A percentile compares a stretch with the other conserved stretches of the same genome.
phyloP scores from a whole-genome alignment of 306 rosid species.

The Dryas drummondii region DNA sequence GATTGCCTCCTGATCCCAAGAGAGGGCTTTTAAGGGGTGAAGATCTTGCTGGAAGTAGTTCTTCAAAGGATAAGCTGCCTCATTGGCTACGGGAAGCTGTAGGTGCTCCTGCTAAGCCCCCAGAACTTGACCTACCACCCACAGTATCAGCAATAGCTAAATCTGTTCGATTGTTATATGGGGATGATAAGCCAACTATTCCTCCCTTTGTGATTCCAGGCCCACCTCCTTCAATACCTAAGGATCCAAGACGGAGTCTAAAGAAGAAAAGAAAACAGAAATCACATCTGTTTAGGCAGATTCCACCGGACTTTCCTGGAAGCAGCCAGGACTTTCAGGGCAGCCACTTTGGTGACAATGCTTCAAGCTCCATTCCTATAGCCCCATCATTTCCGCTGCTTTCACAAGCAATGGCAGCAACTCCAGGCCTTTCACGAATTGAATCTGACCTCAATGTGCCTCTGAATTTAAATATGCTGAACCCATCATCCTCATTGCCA shows the following conservation, averaged over 20 bases:
- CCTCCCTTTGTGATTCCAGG: constrained; percentile 94
- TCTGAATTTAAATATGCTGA: constrained; percentile 36
- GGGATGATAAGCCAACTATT: constrained; percentile 73
- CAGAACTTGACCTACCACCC: constrained; percentile 84
- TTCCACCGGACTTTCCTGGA: constrained; percentile 47
- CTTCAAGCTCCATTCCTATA: constrained; percentile 64
- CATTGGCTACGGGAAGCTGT: constrained; percentile 99
- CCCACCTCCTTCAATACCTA: constrained; percentile 82
- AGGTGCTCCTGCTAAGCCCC: constrained; percentile 61
- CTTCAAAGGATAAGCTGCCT: constrained; percentile 83
- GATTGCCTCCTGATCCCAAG: constrained; percentile 44
- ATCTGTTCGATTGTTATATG: constrained; percentile 83
- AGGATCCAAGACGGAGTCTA: constrained; percentile 78
- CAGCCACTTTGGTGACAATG: constrained; percentile 41
- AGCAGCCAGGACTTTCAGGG: constrained; percentile 45
- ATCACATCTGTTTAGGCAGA: constrained; percentile 38
- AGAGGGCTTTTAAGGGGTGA: constrained; percentile 54
- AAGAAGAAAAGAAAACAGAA: constrained; percentile 70
- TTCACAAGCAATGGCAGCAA: constrained; percentile 40
- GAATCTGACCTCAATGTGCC: constrained; percentile 63
- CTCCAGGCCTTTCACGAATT: constrained; percentile 39
- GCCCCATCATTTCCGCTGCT: constrained; percentile 56
- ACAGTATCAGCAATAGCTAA: constrained; percentile 87
- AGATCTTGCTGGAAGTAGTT: constrained; percentile 58
- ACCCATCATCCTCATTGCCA: constrained; percentile 38